Base-by-base conservation (phyloP, 106 monocot genomes). In the Dactylorhiza incarnata region DNA sequence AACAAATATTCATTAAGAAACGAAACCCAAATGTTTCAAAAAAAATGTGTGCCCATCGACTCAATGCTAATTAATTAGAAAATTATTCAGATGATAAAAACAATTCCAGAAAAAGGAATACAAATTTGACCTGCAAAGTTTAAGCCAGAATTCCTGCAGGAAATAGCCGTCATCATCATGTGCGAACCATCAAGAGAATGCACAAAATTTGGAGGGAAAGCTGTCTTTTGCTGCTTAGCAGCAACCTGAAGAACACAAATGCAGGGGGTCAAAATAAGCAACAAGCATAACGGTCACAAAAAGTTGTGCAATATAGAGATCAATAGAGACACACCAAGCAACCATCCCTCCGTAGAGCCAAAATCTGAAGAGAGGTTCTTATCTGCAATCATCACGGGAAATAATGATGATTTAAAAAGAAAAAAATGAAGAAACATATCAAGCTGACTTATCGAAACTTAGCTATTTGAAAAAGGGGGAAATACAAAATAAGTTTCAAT, bases 171-270 rank as follows among this genome's bases (percentile, higher is more conserved):
- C 95, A 95, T 88, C 95, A 95, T 95, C 95, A 95, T 95, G 83
- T 95, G 95, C 48, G 95, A 92, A 75, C 95, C 87, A 86, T 95
- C 95, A 73, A 95, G 88, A n/a, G 95, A 95, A 71, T 95, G 95
- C 25, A 95, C 90, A 75, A 95, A 95, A 81, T 95, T 95, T 23
- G 92, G 92, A 23, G 95, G 95, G 48, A 95, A 95, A n/a, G 95
- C 95, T 51, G 88, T 82, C 82, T 88, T 90, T 74, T 95, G 95
- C 19, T 86, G 89, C 48, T 90, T 87, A 65, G 82, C 80, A 37
- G 90, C 83, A 81, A 92, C 90, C 95, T 95, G 78, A 1, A 74
- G 37, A 11, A 82, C 29, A n/a, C 16, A 76, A 37, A 25, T 0
- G 24, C 4, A 15, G 14, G 44, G 45, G 7, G 12, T 55, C 43